Conservation (phyloP, 345 rosid genomes). For the Populus pruinosa region DNA sequence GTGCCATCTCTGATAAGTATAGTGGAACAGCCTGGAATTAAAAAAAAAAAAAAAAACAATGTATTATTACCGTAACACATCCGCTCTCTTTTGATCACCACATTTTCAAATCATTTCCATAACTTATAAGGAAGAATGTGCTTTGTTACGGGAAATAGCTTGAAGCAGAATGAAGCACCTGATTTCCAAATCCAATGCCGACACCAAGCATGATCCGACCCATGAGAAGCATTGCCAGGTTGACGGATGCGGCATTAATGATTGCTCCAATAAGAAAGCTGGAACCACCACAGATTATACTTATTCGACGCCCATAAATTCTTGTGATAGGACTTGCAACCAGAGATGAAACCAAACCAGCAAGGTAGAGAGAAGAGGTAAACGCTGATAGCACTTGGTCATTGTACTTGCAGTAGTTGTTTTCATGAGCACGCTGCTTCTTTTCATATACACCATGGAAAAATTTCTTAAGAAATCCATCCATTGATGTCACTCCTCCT, state of each 20-base stretch:
- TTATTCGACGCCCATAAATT: slow-evolving; percentile 68
- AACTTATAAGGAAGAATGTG: neutral
- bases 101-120: neutral
- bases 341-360: slow-evolving; percentile 78
- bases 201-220: slow-evolving; percentile 88
- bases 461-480: slow-evolving; percentile 69
- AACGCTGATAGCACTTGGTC: slow-evolving; percentile 76
- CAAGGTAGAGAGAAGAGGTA: slow-evolving; percentile 87
- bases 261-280: slow-evolving; percentile 72
- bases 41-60: neutral
- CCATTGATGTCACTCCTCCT: slow-evolving; percentile 92
- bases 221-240: slow-evolving; percentile 68
- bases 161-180: slow-evolving; percentile 37
- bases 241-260: slow-evolving; percentile 65
- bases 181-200: slow-evolving; percentile 97
- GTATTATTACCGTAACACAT: neutral
- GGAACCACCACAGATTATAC: slow-evolving; percentile 80
- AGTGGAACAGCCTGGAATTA: slow-evolving; percentile 67
- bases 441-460: slow-evolving; percentile 59
- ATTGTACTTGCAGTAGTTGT: slow-evolving; percentile 87
- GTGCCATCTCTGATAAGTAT: slow-evolving; percentile 92
- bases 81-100: neutral
- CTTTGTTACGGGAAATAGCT: neutral
- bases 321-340: slow-evolving; percentile 79
- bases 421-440: slow-evolving; percentile 75